Evolutionary conservation across 371 early-diverging fungal species (phyloP), one percentile per base, ranked within the genome.

Genomic region (Mucor sp.): DNA sequence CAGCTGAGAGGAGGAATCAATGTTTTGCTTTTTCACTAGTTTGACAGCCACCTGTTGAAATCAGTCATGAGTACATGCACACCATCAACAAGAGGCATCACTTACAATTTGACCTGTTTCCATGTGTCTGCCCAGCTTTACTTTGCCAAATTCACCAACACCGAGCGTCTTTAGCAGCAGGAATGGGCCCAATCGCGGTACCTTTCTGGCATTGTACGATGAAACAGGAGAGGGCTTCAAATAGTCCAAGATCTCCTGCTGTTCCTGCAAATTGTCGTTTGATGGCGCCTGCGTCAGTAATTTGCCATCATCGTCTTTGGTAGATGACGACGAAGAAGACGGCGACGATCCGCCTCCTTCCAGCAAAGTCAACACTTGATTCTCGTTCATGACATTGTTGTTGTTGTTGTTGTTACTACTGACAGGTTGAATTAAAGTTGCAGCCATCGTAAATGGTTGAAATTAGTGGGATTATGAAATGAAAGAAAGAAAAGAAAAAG

Each of bases 61-160:
- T 35, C 5, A 5, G 9, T 50, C 15, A 9, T 60, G 2, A 30
- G 17, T 47, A 50, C 8, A 30, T 43, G 41, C 19, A 30, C 11
- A 66, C 27, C 1, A 14, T 17, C 19, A 7, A 8, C 33, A 17
- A 43, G n/a, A 2, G 6, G 19, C 23, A 33, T 41, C 19, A 58
- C 56, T 75, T 86, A 95, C 99, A 87, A 95, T 96, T 71, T 93
- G 91, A 25, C 94, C 93, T 8, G 94, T 93, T 58, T 95, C 83
- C 59, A 90, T 89, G 80, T 98, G 95, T 70, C 93, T 88, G 14
- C 96, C 99, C 15, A 98, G 86, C 73, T 99, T 98, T 68, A 99
- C 99, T 80, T 98, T 97, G 58, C 97, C 97, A 81, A 98, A 99
- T 80, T 98, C 98, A 41, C 99, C 99, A 77, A 95, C 97, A 66